Evolutionary conservation across 23 red algal genomes (phyloP), one percentile per base, ranked within the genome.

Genomic region (Chondrus crispus): DNA sequence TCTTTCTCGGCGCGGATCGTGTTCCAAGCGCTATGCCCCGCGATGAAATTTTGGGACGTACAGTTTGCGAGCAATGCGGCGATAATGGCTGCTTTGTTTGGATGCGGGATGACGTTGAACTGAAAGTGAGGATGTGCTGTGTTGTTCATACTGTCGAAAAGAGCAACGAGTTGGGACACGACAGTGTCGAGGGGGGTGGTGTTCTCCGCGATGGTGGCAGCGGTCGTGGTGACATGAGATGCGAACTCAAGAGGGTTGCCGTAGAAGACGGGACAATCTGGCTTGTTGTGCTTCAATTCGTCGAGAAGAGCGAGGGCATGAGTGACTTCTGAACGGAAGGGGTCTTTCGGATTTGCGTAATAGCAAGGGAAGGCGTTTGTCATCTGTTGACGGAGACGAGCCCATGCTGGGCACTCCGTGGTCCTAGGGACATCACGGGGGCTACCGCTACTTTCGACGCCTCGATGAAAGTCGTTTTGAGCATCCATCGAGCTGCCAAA

Each of bases 41-140:
- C 71, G 24, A 90, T 90, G 46, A 80, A 68, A 50, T 90, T 90
- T 9, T 69, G 87, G 53, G 52, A 48, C 39, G 69, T 46, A 36
- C 63, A 41, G 44, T 90, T 78, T 13, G 87, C 72, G 8, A 90
- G 49, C 49, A 72, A 68, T 3, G 72, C 87, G 20, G 69, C 87
- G 9, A 81, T 81, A 37, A 90, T 90, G 14, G 69, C 24, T 7
- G 87, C 87, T 53, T 90, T 90, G 74, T 90, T 90, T 1, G 87
- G 52, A 11, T 49, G 87, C 3, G 72, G 74, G 46, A 90, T 90
- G 11, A 90, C 87, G 55, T 90, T 90, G 36, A 53, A 62, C 74
- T 75, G 68, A 2, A 62, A 68, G 72, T 66, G 73, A 3, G 87
- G 87, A 77, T 90, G 87, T 1, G 52, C 72, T 43, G 47, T 44